phyloP scores from a whole-genome alignment of 148 eudicot species.

The Diospyros kaki region DNA sequence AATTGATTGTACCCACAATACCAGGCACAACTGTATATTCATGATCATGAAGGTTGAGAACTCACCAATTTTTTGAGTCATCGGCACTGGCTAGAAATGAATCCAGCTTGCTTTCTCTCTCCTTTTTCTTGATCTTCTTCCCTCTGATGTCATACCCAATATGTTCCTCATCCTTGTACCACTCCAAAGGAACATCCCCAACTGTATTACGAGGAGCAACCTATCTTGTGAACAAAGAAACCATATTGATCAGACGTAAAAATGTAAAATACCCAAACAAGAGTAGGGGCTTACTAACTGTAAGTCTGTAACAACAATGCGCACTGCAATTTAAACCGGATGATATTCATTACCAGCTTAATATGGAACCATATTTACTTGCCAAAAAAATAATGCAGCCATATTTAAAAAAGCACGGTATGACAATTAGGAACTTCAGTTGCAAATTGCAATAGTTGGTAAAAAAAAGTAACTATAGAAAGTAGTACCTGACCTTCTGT shows the following conservation, averaged over 20 bases:
- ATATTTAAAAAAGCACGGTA: not conserved
- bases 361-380: too few species aligned
- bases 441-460: not conserved
- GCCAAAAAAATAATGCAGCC: too few species aligned
- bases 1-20: not conserved
- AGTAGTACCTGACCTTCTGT: not conserved
- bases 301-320: not conserved
- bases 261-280: not conserved
- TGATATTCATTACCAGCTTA: too few species aligned
- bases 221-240: conserved; percentile 25
- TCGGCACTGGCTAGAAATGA: conserved; percentile 68
- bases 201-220: conserved; percentile 91
- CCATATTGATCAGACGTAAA: not conserved
- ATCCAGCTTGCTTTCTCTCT: conserved; percentile 58
- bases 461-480: not conserved
- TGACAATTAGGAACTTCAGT: not conserved
- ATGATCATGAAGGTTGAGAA: conserved; percentile 7
- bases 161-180: conserved; percentile 94
- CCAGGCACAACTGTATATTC: not conserved
- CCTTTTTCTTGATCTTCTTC: conserved; percentile 87
- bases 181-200: conserved; percentile 87
- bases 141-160: conserved; percentile 86
- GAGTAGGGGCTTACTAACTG: not conserved
- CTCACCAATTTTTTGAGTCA: conserved; percentile 75
- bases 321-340: too few species aligned